Percentiles rank a stretch among this genome's conserved stretches.
phyloP scores from a whole-genome alignment of 2,329 filamentous ascomycete species.

The Chaetomiaceae sp. region DNA sequence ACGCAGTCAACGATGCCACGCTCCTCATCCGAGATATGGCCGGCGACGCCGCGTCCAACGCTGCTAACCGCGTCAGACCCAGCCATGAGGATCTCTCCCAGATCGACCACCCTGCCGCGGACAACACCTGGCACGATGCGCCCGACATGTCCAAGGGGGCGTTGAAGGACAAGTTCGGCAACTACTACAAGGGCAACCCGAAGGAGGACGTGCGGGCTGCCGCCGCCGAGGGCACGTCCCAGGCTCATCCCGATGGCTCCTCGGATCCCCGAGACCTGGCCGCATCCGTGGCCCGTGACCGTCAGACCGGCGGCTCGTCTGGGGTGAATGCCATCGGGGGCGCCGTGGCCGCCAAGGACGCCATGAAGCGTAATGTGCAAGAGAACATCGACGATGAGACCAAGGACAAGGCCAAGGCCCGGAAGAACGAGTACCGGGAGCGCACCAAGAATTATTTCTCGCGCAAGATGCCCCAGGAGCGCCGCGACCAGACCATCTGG shows the following conservation, averaged over 20 bases:
- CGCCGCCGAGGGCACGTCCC: conserved; percentile 51
- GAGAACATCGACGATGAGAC: conserved; percentile 63
- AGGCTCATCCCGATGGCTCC: conserved; percentile 51
- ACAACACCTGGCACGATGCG: conserved; percentile 90
- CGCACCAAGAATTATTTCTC: conserved; percentile 67
- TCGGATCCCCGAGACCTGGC: conserved; percentile 52
- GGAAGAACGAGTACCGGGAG: conserved; percentile 36
- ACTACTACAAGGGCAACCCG: conserved; percentile 50
- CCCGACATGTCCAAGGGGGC: conserved; percentile 69
- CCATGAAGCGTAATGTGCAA: conserved; percentile 51
- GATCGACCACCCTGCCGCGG: conserved; percentile 78
- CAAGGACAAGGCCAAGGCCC: conserved; percentile 41
- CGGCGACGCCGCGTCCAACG: conserved; percentile 79
- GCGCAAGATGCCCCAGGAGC: conserved; percentile 85
- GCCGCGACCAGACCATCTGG: conserved; percentile 86
- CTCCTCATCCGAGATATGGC: conserved; percentile 84
- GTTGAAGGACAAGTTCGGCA: conserved; percentile 64
- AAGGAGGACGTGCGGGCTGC: conserved; percentile 58
- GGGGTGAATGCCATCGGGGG: conserved; percentile 50
- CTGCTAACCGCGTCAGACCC: conserved; percentile 70
- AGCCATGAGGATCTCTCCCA: conserved; percentile 69
- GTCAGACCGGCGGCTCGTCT: conserved; percentile 39
- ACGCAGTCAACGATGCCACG: conserved; percentile 66
- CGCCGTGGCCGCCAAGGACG: conserved; percentile 38
- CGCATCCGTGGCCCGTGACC: conserved; percentile 39